phyloP scores from a whole-genome alignment of 768 basidiomycete genomes.

The Boletus patriciae region DNA sequence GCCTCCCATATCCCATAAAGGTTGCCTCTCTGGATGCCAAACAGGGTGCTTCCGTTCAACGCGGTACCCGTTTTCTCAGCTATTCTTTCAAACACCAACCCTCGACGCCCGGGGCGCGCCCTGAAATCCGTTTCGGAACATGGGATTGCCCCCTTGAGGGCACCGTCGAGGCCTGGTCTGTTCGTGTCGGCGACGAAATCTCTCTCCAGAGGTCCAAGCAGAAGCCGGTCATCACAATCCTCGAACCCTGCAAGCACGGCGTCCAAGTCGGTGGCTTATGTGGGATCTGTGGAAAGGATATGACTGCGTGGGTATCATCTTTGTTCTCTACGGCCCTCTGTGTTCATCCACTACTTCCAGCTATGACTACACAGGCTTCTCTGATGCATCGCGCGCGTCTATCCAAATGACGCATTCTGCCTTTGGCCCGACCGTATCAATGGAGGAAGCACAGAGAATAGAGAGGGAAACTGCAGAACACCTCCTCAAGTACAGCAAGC shows the following conservation, averaged over 20 bases:
- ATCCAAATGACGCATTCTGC: conserved; percentile 96
- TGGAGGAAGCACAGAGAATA: conserved; percentile 88
- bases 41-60: conserved; percentile 47
- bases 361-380: conserved; percentile 84
- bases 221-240: conserved; percentile 60
- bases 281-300: conserved; percentile 92
- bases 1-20: conserved; percentile 86
- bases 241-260: conserved; percentile 95
- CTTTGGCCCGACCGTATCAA: conserved; percentile 85
- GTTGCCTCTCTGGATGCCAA: conserved; percentile 65
- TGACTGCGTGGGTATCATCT: conserved; percentile 68
- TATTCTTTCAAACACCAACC: conserved; percentile 74
- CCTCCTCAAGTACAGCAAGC: conserved; percentile 70
- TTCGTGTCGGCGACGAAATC: conserved; percentile 65
- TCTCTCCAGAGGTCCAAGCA: conserved; percentile 58
- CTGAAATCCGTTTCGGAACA: conserved; percentile 77
- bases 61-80: conserved; percentile 78
- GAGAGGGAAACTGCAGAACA: conserved; percentile 80
- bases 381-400: conserved; percentile 80
- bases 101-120: conserved; percentile 42
- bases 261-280: conserved; percentile 92
- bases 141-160: conserved; percentile 93
- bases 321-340: background rate
- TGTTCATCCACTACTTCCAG: conserved; percentile 36
- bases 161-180: conserved; percentile 66